A percentile compares a stretch with the other conserved stretches of the same genome.
Conservation (phyloP, 352 stramenopile species). For the Halophytophthora polymorphica region DNA sequence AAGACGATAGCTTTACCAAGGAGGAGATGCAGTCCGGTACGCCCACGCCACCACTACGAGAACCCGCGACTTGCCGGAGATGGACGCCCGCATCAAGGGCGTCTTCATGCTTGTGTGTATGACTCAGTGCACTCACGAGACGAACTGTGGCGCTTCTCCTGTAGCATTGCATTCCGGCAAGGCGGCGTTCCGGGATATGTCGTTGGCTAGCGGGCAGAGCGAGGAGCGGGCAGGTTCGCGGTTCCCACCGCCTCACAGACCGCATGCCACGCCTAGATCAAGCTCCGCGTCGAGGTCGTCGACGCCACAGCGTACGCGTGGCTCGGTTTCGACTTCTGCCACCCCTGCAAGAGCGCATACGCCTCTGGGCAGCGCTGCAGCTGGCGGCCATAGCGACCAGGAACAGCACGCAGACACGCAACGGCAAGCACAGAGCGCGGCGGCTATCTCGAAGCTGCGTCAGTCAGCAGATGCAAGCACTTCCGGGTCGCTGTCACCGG, state of each 20-base stretch:
- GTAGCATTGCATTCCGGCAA: constrained; percentile 72
- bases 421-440: constrained; percentile 70
- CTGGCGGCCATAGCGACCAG: constrained; percentile 10
- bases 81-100: too few relatives aligned
- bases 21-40: constrained; percentile 90
- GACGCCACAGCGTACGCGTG: background rate
- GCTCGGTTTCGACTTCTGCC: background rate
- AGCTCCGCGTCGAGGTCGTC: constrained; percentile 1
- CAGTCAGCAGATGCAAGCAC: constrained; percentile 26
- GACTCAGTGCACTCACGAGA: background rate
- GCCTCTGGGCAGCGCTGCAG: too few relatives aligned
- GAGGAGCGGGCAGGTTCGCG: constrained; percentile 52
- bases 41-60: background rate
- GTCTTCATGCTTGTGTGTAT: too few relatives aligned
- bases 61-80: background rate
- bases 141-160: constrained; percentile 8
- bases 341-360: constrained; percentile 2
- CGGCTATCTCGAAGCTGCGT: constrained; percentile 64
- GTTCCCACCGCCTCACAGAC: constrained; percentile 49
- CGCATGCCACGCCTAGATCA: constrained; percentile 19
- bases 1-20: constrained; percentile 94
- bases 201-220: constrained; percentile 30
- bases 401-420: constrained; percentile 37
- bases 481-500: constrained; percentile 22
- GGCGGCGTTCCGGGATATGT: constrained; percentile 64